Evolutionary conservation across 805 yeast species (phyloP), one percentile per base, ranked within the genome.

Genomic region (Starmerella khaoyaiensis): DNA sequence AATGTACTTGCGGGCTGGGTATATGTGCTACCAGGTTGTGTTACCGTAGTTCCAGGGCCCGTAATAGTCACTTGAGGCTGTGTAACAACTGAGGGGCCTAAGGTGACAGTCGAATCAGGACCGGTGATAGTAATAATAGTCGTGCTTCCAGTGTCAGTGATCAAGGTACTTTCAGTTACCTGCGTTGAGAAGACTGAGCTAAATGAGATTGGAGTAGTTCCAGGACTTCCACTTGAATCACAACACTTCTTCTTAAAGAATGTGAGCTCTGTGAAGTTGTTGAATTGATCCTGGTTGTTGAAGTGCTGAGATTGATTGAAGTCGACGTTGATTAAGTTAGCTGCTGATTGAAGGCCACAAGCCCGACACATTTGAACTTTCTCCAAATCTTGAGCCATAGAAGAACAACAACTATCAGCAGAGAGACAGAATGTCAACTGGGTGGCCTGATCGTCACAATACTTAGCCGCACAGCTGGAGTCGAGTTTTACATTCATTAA

Each of bases 261-360:
- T 3, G 47, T 40, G 12, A 41, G 26, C n/a, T 46, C 37, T 6
- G 49, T 47, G 27, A 46, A 40, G 25, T 42, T 40, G 29, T 37
- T 41, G 28, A 48, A 35, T 21, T 48, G 43, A 10, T 35, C 38
- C 19, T 32, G 31, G 31, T 24, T 38, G 29, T 41, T 34, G 32
- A 42, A 46, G 20, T 40, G 24, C 4, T 30, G 16, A 2, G 52
- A 46, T 5, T 12, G 16, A 18, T 33, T 17, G 32, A 48, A 46
- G 31, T 48, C 40, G 7, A 44, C 34, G 16, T 14, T 14, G 11
- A 48, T 5, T 28, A 43, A 10, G 23, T 44, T 37, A 22, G 37
- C 38, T 12, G 39, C 19, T 5, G 42, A 25, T 15, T 45, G 48
- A 12, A 34, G 21, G 17, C 33, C 32, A 24, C 48, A 45, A 1